A percentile compares a stretch with the other conserved stretches of the same genome.
Evolutionary conservation across 1,284 basidiomycete genomes (phyloP).

Genomic region (Boletus semigastroideus): DNA sequence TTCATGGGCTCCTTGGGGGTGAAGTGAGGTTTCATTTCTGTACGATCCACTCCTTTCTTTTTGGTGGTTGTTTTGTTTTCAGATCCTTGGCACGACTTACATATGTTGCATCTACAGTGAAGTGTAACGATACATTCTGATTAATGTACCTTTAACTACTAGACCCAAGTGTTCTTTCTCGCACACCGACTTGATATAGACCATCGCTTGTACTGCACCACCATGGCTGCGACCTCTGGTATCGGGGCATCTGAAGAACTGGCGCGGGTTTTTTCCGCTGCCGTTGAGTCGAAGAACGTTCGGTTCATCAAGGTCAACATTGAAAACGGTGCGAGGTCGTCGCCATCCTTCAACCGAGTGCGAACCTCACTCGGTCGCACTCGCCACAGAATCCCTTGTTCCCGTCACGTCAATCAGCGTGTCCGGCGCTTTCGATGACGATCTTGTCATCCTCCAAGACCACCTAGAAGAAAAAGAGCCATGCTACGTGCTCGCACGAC

Average conservation of each 20-base stretch:
- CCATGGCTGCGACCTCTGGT: constrained; percentile 71
- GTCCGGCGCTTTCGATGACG: constrained; percentile 53
- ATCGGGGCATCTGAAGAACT: constrained; percentile 58
- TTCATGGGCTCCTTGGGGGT: constrained; percentile 77
- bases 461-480: constrained; percentile 60
- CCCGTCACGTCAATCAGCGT: constrained; percentile 50
- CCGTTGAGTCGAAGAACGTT: constrained; percentile 46
- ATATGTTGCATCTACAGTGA: constrained; percentile 36
- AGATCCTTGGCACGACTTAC: constrained; percentile 25
- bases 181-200: not conserved
- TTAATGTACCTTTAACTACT: constrained; percentile 40
- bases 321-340: constrained; percentile 55
- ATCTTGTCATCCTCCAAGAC: constrained; percentile 56
- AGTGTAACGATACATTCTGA: constrained; percentile 32
- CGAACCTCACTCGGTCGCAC: constrained; percentile 25
- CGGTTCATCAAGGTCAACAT: constrained; percentile 78
- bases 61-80: constrained; percentile 15
- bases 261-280: constrained; percentile 52
- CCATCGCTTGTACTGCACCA: not conserved
- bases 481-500: constrained; percentile 69
- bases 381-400: constrained; percentile 60
- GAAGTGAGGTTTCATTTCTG: constrained; percentile 23
- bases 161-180: constrained; percentile 24
- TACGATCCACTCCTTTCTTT: constrained; percentile 13
- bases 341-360: constrained; percentile 18